phyloP scores from a whole-genome alignment of 108 stramenopile genomes.

The Phaeodactylum tricornutum region DNA sequence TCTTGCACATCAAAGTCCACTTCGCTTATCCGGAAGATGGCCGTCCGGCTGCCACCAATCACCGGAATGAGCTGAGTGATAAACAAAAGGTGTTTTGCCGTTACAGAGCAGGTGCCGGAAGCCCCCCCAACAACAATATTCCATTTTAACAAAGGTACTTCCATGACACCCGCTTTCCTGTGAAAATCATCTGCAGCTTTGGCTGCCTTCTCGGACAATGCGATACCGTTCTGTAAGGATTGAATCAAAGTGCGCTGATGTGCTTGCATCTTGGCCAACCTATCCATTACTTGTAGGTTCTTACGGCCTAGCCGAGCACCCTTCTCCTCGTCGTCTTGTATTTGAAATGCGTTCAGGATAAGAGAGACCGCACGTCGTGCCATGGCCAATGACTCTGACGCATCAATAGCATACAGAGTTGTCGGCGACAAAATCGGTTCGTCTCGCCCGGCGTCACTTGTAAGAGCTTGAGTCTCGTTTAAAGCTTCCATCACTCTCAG shows the following conservation, averaged over 20 bases:
- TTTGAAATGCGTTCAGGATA: constrained; percentile 56
- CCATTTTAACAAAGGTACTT: constrained; percentile 65
- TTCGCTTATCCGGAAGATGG: constrained; percentile 39
- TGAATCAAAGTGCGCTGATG: constrained; percentile 56
- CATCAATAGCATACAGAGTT: constrained; percentile 5
- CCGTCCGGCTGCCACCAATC: constrained; percentile 40
- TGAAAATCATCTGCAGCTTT: constrained; percentile 49
- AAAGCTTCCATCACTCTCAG: constrained; percentile 55
- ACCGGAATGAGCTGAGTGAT: constrained; percentile 54
- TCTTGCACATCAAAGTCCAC: constrained; percentile 56
- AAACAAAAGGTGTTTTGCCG: constrained; percentile 55
- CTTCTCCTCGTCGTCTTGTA: constrained; percentile 80
- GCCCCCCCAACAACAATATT: constrained; percentile 51
- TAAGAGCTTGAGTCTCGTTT: constrained; percentile 33
- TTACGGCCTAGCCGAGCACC: constrained; percentile 73
- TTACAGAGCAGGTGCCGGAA: constrained; percentile 63
- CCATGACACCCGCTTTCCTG: constrained; percentile 15
- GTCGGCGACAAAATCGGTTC: background rate
- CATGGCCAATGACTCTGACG: constrained; percentile 10
- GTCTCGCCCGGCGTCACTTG: constrained; percentile 7
- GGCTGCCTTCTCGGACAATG: constrained; percentile 29
- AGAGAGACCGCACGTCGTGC: constrained; percentile 36
- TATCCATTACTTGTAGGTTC: constrained; percentile 85
- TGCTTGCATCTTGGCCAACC: constrained; percentile 74
- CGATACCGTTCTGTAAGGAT: constrained; percentile 30